A percentile compares a stretch with the other conserved stretches of the same genome.
These are phyloP conservation scores for Hygrophoropsis aurantiaca DNA, from an alignment of 768 basidiomycete species.

Conservation along the genomic window DNA sequence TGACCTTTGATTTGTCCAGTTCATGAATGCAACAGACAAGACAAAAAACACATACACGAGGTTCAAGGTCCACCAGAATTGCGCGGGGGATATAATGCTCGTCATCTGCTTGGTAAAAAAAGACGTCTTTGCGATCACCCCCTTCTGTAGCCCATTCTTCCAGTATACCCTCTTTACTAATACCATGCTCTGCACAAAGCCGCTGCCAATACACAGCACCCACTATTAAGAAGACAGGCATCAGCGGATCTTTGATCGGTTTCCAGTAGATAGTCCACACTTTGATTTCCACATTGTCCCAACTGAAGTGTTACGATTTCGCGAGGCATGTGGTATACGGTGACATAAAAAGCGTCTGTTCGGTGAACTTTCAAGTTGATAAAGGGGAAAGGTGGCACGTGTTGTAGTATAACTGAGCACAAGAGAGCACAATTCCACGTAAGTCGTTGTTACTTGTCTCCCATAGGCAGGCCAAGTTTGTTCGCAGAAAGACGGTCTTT, in stretches of 20 bases:
- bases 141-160: conserved; percentile 97
- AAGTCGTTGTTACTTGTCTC: too few species aligned
- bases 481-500: too few species aligned
- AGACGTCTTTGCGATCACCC: conserved; percentile 97
- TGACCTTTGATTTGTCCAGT: conserved; percentile 59
- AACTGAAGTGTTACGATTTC: conserved; percentile 84
- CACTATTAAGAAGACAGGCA: conserved; percentile 50
- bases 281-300: conserved; percentile 93
- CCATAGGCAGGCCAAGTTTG: too few species aligned
- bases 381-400: too few species aligned
- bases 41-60: conserved; percentile 61
- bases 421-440: too few species aligned
- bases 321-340: conserved; percentile 70
- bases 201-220: conserved; percentile 98
- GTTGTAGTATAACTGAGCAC: too few species aligned
- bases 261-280: conserved; percentile 41
- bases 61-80: conserved; percentile 94
- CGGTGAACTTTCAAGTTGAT: too few species aligned
- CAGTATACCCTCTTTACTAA: conserved; percentile 91
- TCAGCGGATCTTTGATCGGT: conserved; percentile 11
- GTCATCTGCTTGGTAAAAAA: conserved; percentile 99
- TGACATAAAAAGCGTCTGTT: too few species aligned
- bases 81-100: conserved; percentile 98
- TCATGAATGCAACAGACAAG: conserved; percentile 2
- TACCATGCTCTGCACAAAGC: conserved; percentile 97